phyloP scores from a whole-genome alignment of 2,329 filamentous ascomycete species.

The Aspergillus udagawae region DNA sequence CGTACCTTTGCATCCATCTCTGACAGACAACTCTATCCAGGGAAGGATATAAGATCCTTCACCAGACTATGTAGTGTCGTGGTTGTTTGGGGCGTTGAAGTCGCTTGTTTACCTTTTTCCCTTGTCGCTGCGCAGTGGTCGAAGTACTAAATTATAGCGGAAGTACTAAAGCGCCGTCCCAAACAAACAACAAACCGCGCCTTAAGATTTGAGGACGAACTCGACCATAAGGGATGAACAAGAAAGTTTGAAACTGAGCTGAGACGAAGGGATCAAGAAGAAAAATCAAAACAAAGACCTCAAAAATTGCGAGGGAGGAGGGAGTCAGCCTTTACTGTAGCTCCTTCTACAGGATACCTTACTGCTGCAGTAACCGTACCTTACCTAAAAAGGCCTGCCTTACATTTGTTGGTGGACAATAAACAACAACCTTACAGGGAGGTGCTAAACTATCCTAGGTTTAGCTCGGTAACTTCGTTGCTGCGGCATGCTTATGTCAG shows the following conservation, averaged over 20 bases:
- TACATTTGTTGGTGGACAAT: not conserved
- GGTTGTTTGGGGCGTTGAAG: conserved; percentile 4
- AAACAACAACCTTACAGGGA: conserved; percentile 16
- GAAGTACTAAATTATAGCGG: conserved; percentile 13
- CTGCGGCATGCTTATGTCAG: conserved; percentile 16
- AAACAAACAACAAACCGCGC: conserved; percentile 24
- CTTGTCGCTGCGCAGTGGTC: conserved; percentile 10
- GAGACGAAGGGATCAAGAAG: conserved; percentile 13
- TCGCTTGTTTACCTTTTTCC: conserved; percentile 19
- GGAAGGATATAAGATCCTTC: conserved; percentile 7
- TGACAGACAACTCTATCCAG: not conserved
- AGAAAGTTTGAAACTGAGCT: conserved; percentile 10
- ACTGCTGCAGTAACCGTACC: not conserved
- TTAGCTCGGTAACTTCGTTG: conserved; percentile 13
- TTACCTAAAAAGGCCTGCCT: not conserved
- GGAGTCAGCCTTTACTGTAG: not conserved
- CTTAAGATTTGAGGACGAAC: conserved; percentile 5
- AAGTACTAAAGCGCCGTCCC: conserved; percentile 15
- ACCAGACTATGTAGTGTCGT: conserved; percentile 8
- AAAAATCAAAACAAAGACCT: conserved; percentile 11
- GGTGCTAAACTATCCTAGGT: conserved; percentile 18
- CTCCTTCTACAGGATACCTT: not conserved
- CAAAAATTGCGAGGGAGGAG: not conserved
- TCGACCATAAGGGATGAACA: not conserved
- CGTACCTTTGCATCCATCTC: conserved; percentile 49